Evolutionary conservation across 164 flowering plant species (phyloP), one percentile per base, ranked within the genome.

Genomic region (Magnolia officinalis): DNA sequence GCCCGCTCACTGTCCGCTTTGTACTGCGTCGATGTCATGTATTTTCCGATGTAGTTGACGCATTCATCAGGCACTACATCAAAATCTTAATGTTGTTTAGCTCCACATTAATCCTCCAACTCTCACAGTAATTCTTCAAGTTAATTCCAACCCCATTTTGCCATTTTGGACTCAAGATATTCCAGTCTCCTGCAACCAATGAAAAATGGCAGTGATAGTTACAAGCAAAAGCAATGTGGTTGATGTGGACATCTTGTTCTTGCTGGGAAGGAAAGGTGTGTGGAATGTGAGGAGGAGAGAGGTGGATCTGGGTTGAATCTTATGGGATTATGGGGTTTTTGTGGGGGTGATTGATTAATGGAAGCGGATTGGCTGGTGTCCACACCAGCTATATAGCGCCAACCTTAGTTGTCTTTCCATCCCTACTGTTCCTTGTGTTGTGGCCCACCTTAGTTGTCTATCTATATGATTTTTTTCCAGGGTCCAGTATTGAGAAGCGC

Each of bases 51-150:
- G 84, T 78, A 84, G 16, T 74, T 81, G 1, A 80, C 82, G 73
- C 97, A 92, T 78, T 92, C 97, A 69, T 88, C 85, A 0, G 97
- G 97, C 14, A 92, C 92, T 0, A 90, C 89, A 1, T 84, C 86
- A 64, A 86, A 91, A 8, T 69, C 89, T 45, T 77, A 2, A 91
- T 88, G 81, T 92, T 92, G 90, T 92, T 80, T 0, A 92, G 83
- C 88, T 92, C 95, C 13, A 90, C 94, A 81, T 92, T 92, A 67
- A 89, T 83, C 76, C 93, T 88, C 92, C 95, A 92, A 51, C 91
- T 85, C 86, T 92, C 97, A 76, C 97, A 92, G 77, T 88, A 90
- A 61, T 85, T 90, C 79, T 90, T 92, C 78, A 90, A 74, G 80
- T 81, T 86, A 51, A 80, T 78, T 4, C 74, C 76, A 23, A 75